A percentile compares a stretch with the other conserved stretches of the same genome.
phyloP scores from a whole-genome alignment of 2,329 filamentous ascomycete genomes.

The Emergomyces pasteurianus region DNA sequence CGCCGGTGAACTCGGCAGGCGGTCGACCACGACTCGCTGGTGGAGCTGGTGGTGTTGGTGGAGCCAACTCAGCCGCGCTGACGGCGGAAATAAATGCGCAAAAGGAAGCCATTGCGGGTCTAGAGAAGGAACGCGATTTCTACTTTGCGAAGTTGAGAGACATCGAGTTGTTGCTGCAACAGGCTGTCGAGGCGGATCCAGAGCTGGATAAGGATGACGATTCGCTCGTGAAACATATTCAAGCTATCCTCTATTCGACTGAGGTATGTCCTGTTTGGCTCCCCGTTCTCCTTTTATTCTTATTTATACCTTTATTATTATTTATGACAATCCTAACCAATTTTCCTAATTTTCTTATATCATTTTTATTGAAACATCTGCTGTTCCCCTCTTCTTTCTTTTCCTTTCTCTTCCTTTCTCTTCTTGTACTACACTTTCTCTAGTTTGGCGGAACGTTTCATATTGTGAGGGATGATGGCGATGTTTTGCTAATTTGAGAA shows the following conservation, averaged over 20 bases:
- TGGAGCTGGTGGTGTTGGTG: conserved; percentile 32
- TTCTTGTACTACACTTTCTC: too few species aligned
- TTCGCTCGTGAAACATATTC: conserved; percentile 86
- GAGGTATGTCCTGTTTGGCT: conserved; percentile 43
- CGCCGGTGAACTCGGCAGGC: conserved; percentile 34
- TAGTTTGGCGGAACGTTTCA: not conserved
- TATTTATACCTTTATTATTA: too few species aligned
- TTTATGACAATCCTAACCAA: not conserved
- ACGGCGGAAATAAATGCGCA: conserved; percentile 76
- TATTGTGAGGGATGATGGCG: not conserved
- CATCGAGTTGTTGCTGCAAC: conserved; percentile 89
- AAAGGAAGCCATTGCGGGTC: conserved; percentile 87
- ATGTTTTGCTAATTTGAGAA: conserved; percentile 1
- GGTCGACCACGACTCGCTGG: conserved; percentile 33
- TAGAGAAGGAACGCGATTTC: conserved; percentile 95
- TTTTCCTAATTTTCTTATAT: not conserved
- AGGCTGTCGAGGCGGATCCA: conserved; percentile 82
- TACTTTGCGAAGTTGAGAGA: conserved; percentile 98
- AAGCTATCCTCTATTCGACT: conserved; percentile 92
- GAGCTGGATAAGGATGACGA: conserved; percentile 91
- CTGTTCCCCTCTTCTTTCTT: not conserved
- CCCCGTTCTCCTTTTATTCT: not conserved
- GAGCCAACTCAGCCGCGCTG: conserved; percentile 57
- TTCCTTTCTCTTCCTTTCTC: not conserved
- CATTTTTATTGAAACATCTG: not conserved